Percentiles rank a stretch among this genome's conserved stretches.
These are phyloP conservation scores for Rhodosporidiobolus sp. DNA, from an alignment of 768 basidiomycete species.

Conservation along the genomic window DNA sequence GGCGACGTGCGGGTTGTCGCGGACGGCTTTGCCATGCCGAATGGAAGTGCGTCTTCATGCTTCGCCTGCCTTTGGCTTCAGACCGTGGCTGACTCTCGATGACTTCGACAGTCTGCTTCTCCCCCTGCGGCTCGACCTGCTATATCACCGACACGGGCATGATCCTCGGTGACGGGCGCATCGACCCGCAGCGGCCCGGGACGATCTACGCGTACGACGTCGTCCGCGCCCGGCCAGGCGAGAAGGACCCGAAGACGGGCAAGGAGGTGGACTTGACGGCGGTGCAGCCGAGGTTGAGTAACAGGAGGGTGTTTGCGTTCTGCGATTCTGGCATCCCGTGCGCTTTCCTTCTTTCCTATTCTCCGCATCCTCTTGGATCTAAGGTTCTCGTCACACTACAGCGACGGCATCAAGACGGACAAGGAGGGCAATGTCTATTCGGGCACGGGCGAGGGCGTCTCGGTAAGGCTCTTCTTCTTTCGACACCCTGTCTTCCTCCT, in stretches of 20 bases:
- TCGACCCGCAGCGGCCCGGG: not conserved
- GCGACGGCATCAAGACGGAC: conserved; percentile 66
- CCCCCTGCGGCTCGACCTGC: not conserved
- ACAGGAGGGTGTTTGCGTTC: conserved; percentile 67
- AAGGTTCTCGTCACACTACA: not conserved
- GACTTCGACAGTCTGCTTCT: conserved; percentile 20
- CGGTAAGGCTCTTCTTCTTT: conserved; percentile 49
- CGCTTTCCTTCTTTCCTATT: not conserved
- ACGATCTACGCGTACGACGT: conserved; percentile 63
- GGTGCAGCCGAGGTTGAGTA: conserved; percentile 51
- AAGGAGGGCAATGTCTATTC: conserved; percentile 64
- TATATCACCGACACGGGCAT: conserved; percentile 41
- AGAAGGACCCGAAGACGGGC: not conserved
- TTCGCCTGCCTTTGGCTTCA: conserved; percentile 55
- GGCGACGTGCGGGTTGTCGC: conserved; percentile 68
- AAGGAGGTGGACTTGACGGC: not conserved
- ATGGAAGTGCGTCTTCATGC: conserved; percentile 70
- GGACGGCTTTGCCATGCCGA: conserved; percentile 68
- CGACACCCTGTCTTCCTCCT: not conserved
- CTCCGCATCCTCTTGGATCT: not conserved
- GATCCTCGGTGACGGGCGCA: not conserved
- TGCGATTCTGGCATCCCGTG: conserved; percentile 52
- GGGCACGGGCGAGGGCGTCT: conserved; percentile 66
- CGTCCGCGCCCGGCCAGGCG: conserved; percentile 47
- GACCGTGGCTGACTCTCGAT: not conserved